Evolutionary conservation across 441 rosid genomes (phyloP), one percentile per base, ranked within the genome.

Genomic region (Pelargonium australe): DNA sequence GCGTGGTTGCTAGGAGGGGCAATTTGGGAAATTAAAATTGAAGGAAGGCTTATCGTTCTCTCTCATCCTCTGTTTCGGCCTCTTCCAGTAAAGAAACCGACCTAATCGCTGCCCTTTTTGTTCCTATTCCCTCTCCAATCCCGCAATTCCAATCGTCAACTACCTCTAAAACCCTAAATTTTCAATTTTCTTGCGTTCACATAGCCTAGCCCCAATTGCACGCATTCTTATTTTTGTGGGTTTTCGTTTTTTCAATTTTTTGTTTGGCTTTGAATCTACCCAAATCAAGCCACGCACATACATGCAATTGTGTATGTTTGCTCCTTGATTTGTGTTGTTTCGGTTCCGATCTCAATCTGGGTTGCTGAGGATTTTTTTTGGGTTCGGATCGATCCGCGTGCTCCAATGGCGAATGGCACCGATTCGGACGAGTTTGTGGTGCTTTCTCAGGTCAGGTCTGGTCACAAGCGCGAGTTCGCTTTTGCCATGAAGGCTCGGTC

Each of bases 381-480:
- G 72, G 64, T 14, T 53, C 31, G 57, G 8, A 70, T 51, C 41
- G 68, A 63, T 68, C 68, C 5, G 13, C 9, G 71, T 31, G 10
- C 7, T 67, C 45, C 70, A 49, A 90, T 91, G 98, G 97, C 96
- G 66, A 89, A 88, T 72, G 94, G 90, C 49, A 79, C 84, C 65
- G 83, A 75, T 16, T 65, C 84, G 63, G 84, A 85, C 55, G 96
- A 84, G 80, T 78, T 76, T 23, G 70, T 83, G 82, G 70, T 74
- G 43, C 74, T 73, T 44, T 83, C 88, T 2, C 85, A 76, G 82
- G 88, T 91, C 66, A 85, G 97, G 41, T 78, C 89, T 3, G 89
- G 98, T 37, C 66, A 83, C 49, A 93, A 93, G 83, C 89, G 98
- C 16, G 98, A 93, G 78, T 81, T 91, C 28, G 92, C 86, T 77